A percentile compares a stretch with the other conserved stretches of the same genome.
These are phyloP conservation scores for Yamadazyma paraphyllophila DNA, from an alignment of 805 yeast genomes.

Conservation along the genomic window DNA sequence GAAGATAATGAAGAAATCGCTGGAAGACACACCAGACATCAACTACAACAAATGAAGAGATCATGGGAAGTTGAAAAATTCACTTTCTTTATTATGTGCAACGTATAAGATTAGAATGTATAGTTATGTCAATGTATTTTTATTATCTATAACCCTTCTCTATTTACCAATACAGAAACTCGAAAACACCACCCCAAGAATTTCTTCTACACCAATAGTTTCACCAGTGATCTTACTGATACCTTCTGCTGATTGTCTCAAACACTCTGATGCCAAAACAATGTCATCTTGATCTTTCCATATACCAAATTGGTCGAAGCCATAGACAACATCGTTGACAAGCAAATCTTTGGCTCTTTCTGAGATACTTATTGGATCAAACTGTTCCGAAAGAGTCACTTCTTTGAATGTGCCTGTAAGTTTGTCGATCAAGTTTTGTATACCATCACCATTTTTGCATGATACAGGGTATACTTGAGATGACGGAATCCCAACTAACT, in stretches of 20 bases:
- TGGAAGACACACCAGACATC: slow-evolving; percentile 47
- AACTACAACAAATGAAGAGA: slow-evolving; percentile 43
- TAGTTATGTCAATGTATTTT: slow-evolving; percentile 10
- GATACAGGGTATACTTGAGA: slow-evolving; percentile 46
- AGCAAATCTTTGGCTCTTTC: slow-evolving; percentile 74
- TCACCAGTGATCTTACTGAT: slow-evolving; percentile 92
- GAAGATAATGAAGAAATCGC: slow-evolving; percentile 28
- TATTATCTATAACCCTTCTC: not conserved
- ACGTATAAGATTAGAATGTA: slow-evolving; percentile 12
- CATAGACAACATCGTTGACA: slow-evolving; percentile 70
- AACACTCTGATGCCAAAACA: slow-evolving; percentile 75
- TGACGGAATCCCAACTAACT: slow-evolving; percentile 14
- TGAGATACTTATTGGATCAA: slow-evolving; percentile 72
- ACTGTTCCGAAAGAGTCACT: slow-evolving; percentile 47
- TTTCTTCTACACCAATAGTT: slow-evolving; percentile 84
- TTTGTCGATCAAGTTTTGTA: slow-evolving; percentile 40
- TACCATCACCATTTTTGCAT: slow-evolving; percentile 58
- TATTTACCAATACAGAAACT: slow-evolving; percentile 93
- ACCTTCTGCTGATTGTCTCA: slow-evolving; percentile 74
- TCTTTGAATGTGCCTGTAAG: slow-evolving; percentile 48
- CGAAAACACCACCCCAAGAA: slow-evolving; percentile 86
- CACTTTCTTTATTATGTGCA: slow-evolving; percentile 32
- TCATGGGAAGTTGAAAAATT: slow-evolving; percentile 46
- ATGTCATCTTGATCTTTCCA: slow-evolving; percentile 61
- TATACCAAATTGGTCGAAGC: slow-evolving; percentile 61